phyloP scores from a whole-genome alignment of 2,329 filamentous ascomycete species.

The Talaromyces sp. region DNA sequence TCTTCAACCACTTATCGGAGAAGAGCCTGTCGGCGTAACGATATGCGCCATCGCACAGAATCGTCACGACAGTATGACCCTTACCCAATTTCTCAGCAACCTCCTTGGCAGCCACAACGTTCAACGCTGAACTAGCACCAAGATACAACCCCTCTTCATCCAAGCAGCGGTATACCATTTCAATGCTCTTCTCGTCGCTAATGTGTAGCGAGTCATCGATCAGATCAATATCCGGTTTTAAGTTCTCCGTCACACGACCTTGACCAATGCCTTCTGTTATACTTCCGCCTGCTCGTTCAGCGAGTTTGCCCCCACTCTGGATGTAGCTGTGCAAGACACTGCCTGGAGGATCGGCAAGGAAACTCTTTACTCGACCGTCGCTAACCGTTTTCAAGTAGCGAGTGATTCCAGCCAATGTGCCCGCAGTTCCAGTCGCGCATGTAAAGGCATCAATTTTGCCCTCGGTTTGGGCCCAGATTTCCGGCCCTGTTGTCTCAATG shows the following conservation, averaged over 20 bases:
- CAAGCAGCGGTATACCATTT: conserved; percentile 94
- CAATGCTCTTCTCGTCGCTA: conserved; percentile 87
- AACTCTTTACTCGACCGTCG: conserved; percentile 73
- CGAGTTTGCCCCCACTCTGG: conserved; percentile 72
- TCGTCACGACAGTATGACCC: conserved; percentile 85
- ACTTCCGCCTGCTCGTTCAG: conserved; percentile 75
- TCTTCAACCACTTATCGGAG: conserved; percentile 80
- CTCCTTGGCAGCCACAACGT: conserved; percentile 92
- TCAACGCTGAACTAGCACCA: conserved; percentile 86
- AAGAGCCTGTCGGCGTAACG: conserved; percentile 92
- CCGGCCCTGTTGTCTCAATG: conserved; percentile 92
- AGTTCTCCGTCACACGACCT: conserved; percentile 91
- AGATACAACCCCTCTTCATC: conserved; percentile 95
- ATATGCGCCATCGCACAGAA: conserved; percentile 95
- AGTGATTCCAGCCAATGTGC: conserved; percentile 84
- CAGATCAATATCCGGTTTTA: conserved; percentile 75
- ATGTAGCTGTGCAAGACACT: conserved; percentile 92
- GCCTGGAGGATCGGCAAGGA: conserved; percentile 89
- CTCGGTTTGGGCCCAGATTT: conserved; percentile 89
- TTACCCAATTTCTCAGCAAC: conserved; percentile 84
- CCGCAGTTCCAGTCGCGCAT: conserved; percentile 87
- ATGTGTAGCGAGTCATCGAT: conserved; percentile 82
- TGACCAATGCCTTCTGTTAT: conserved; percentile 99
- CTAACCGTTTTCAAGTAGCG: conserved; percentile 81
- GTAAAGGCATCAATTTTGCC: conserved; percentile 91